A percentile compares a stretch with the other conserved stretches of the same genome.
Conservation (phyloP, 257 asterid species). For the Petunia secreta region DNA sequence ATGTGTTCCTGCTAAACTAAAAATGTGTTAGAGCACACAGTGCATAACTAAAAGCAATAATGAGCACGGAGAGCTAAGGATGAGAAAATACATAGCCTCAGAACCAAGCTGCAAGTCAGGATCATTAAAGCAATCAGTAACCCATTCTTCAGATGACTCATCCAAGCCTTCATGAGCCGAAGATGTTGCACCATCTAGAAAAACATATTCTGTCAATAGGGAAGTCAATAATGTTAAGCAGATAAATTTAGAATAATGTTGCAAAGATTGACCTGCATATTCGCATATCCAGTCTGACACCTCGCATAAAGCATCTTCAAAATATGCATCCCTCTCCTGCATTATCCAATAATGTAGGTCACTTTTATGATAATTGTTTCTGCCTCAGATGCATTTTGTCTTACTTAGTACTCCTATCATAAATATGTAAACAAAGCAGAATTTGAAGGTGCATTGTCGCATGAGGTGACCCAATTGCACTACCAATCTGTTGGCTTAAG, state of each 20-base stretch:
- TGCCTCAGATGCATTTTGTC: not conserved
- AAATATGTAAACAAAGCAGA: slow-evolving; percentile 17
- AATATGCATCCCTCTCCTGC: slow-evolving; percentile 64
- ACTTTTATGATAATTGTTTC: not conserved
- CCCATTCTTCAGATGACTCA: slow-evolving; percentile 46
- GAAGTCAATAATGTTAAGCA: not conserved
- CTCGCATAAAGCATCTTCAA: slow-evolving; percentile 58
- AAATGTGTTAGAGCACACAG: not conserved
- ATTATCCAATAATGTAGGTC: slow-evolving; percentile 1
- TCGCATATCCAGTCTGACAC: slow-evolving; percentile 72
- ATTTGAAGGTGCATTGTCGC: slow-evolving; percentile 12
- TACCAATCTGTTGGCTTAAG: not conserved
- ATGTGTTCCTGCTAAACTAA: not conserved
- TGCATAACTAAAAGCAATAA: not conserved
- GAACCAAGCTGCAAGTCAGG: slow-evolving; percentile 30
- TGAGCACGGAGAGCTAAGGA: not conserved
- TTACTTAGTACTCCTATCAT: not conserved
- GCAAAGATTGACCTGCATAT: slow-evolving; percentile 53
- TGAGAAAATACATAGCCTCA: slow-evolving; percentile 25
- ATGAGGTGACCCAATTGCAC: not conserved
- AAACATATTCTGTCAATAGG: slow-evolving; percentile 11
- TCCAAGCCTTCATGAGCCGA: slow-evolving; percentile 39
- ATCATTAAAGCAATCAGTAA: slow-evolving; percentile 41
- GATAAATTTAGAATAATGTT: not conserved
- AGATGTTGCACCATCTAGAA: slow-evolving; percentile 38